Evolutionary conservation across 1,284 basidiomycete genomes (phyloP), one percentile per base, ranked within the genome.

Genomic region (Gymnopus androsaceus): DNA sequence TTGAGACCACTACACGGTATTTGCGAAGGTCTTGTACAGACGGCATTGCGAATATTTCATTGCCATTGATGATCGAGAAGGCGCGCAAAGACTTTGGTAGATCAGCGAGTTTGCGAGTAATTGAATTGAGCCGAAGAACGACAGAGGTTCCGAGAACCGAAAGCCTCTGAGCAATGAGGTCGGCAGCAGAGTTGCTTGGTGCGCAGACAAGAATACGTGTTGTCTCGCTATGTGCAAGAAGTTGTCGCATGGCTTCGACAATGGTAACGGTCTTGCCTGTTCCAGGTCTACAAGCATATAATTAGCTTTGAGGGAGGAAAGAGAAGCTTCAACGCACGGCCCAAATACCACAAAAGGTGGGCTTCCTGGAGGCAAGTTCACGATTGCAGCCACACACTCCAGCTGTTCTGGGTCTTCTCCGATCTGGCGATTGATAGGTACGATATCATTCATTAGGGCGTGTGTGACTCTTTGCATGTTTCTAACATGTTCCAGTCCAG

Each of bases 251-350:
- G 0, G 82, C 76, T 66, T 90, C 87, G 0, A 89, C 78, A 3
- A 85, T 73, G 0, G 85, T 87, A 14, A 87, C 78, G 0, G 86
- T 89, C 68, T 88, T 89, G 0, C 87, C 86, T 0, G 87, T 82
- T 19, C 81, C 80, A 2, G 80, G 80, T 4, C 81, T 82, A 49
- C 11, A 40, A 36, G 19, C 17, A 28, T 34, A 19, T 37, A 38
- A 17, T 6, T 14, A 14, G 21, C 23, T 23, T 27, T 23, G 7
- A 2, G 23, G 6, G 21, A 23, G n/a, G 31, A 49, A n/a, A 41
- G 25, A 17, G 4, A n/a, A 4, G 21, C 45, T 7, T 15, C 49
- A 3, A 72, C 78, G 61, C 60, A 82, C 80, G 81, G 80, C 34
- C 81, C 81, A 64, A 78, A 83, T 4, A 83, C 69, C n/a, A 83